These are phyloP conservation scores for Psilocybe tampanensis DNA, from an alignment of 768 basidiomycete genomes.

Conservation along the genomic window DNA sequence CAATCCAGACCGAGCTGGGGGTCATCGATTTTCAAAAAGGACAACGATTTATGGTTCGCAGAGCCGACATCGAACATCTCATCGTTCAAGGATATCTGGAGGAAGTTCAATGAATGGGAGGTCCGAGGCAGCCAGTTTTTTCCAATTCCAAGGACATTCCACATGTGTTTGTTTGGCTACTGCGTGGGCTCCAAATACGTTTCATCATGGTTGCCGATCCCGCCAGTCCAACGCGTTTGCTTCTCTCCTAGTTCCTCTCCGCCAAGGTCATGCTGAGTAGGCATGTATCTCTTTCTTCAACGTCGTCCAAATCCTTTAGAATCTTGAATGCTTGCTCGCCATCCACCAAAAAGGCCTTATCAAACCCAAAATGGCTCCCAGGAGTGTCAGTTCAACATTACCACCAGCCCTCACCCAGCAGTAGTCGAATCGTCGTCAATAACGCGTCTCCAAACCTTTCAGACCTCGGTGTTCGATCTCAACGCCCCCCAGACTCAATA, in stretches of 20 bases:
- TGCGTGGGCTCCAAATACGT: slow-evolving; percentile 22
- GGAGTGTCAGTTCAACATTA: slow-evolving; percentile 6
- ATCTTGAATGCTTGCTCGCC: background rate
- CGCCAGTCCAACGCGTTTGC: slow-evolving; percentile 10
- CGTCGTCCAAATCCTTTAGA: background rate
- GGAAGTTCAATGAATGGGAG: slow-evolving; percentile 53
- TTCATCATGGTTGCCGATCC: slow-evolving; percentile 8
- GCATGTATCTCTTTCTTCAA: slow-evolving; percentile 13
- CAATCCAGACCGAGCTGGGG: slow-evolving; percentile 90
- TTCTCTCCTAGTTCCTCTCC: background rate
- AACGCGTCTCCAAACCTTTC: slow-evolving; percentile 22
- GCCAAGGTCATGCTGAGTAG: slow-evolving; percentile 24
- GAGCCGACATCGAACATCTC: slow-evolving; percentile 91
- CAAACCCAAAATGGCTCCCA: background rate
- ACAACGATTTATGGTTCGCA: slow-evolving; percentile 84
- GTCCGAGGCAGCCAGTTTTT: background rate
- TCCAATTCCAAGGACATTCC: background rate
- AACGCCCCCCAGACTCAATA: slow-evolving; percentile 35
- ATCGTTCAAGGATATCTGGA: slow-evolving; percentile 94
- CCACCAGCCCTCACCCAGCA: slow-evolving; percentile 1
- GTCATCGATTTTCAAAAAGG: slow-evolving; percentile 90
- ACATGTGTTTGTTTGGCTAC: slow-evolving; percentile 23
- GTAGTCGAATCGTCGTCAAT: background rate
- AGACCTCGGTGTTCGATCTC: slow-evolving; percentile 36
- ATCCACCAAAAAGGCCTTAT: background rate